A percentile compares a stretch with the other conserved stretches of the same genome.
These are phyloP conservation scores for Phialophora expanda DNA, from an alignment of 2,329 filamentous ascomycete genomes.

Conservation along the genomic window DNA sequence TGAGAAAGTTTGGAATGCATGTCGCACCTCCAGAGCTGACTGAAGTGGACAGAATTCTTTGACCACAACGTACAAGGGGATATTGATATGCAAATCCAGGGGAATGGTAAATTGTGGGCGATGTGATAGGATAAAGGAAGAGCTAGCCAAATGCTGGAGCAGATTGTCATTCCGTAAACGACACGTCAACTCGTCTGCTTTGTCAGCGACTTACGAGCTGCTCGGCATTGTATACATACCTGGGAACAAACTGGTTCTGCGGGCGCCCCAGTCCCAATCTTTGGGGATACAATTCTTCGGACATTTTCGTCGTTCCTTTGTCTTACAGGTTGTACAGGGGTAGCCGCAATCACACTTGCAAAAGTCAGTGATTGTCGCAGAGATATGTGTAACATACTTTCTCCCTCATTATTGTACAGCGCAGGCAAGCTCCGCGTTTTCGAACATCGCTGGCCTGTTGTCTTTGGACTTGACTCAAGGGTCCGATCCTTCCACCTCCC, in stretches of 20 bases:
- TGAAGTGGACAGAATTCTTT: conserved; percentile 26
- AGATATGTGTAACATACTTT: conserved; percentile 22
- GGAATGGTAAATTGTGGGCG: conserved; percentile 21
- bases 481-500: conserved; percentile 27
- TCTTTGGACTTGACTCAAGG: conserved; percentile 25
- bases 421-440: conserved; percentile 33
- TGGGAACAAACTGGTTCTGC: conserved; percentile 24
- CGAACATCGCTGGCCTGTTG: conserved; percentile 32
- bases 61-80: conserved; percentile 23
- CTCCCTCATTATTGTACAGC: conserved; percentile 36
- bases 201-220: not conserved
- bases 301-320: conserved; percentile 34
- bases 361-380: conserved; percentile 29
- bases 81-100: conserved; percentile 26
- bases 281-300: conserved; percentile 30
- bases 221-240: conserved; percentile 12
- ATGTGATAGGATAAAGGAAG: conserved; percentile 14
- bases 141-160: conserved; percentile 20
- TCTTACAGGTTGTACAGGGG: conserved; percentile 25
- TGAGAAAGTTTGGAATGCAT: conserved; percentile 18
- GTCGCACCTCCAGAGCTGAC: conserved; percentile 17
- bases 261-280: conserved; percentile 25
- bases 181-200: conserved; percentile 30
- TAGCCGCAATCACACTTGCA: conserved; percentile 32
- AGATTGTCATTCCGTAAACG: conserved; percentile 18